A percentile compares a stretch with the other conserved stretches of the same genome.
These are phyloP conservation scores for Clavispora asparagi DNA, from an alignment of 805 yeast species.

Conservation along the genomic window DNA sequence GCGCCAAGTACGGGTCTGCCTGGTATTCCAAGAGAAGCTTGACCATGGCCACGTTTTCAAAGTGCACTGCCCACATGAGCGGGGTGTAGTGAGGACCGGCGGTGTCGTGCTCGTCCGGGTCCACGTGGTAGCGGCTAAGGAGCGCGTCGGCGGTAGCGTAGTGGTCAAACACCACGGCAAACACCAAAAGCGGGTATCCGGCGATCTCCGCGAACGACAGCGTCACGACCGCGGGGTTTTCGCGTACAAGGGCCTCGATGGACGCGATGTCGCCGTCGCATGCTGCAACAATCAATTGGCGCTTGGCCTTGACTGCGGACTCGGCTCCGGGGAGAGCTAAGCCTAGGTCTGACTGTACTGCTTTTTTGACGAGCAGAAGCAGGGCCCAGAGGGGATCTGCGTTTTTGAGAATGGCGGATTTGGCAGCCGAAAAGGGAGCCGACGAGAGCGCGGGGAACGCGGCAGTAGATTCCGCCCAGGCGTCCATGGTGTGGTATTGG, in stretches of 20 bases:
- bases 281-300: slow-evolving; percentile 27
- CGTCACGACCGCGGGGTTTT: slow-evolving; percentile 19
- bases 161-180: slow-evolving; percentile 52
- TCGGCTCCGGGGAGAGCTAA: neutral
- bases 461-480: slow-evolving; percentile 1
- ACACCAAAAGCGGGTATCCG: slow-evolving; percentile 37
- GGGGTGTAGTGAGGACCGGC: slow-evolving; percentile 54
- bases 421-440: neutral
- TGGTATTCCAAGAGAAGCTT: slow-evolving; percentile 54
- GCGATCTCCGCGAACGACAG: slow-evolving; percentile 20
- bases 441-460: neutral
- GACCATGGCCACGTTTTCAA: slow-evolving; percentile 51
- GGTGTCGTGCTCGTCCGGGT: slow-evolving; percentile 48
- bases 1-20: slow-evolving; percentile 52
- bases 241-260: slow-evolving; percentile 21
- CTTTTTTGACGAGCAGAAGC: neutral
- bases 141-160: slow-evolving; percentile 42
- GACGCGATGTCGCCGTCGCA: slow-evolving; percentile 36
- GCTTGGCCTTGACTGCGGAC: slow-evolving; percentile 7
- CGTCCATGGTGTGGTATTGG: neutral
- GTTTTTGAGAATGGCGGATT: neutral
- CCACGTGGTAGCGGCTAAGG: slow-evolving; percentile 37
- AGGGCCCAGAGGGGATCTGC: slow-evolving; percentile 1
- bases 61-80: slow-evolving; percentile 80
- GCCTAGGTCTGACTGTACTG: neutral